Evolutionary conservation across 129 eudicot genomes (phyloP).

Genomic region (Arctium minus): DNA sequence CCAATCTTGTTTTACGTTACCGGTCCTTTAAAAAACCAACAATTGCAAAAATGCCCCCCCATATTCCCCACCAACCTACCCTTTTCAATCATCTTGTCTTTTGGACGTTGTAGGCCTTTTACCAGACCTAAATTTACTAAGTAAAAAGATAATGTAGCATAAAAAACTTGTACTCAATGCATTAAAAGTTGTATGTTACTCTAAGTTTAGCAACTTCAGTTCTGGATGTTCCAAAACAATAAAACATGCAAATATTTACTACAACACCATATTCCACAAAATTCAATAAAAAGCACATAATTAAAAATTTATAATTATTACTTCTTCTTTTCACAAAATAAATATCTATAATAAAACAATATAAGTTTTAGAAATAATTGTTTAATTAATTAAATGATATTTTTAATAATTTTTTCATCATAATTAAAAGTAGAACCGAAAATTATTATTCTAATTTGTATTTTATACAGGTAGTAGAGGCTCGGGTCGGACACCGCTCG

Average conservation of each 20-base stretch:
- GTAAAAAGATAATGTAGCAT: not conserved
- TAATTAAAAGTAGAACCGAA: no score
- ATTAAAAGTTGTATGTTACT: not conserved
- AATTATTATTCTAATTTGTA: not conserved
- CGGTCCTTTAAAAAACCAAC: not conserved
- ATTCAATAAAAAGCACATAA: not conserved
- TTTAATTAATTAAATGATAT: no score
- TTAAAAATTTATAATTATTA: no score
- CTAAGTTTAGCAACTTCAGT: not conserved
- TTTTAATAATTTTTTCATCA: no score
- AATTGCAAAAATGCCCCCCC: not conserved
- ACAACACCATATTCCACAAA: not conserved
- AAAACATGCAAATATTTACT: not conserved
- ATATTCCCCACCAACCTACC: not conserved
- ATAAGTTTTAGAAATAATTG: no score
- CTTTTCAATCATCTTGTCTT: not conserved
- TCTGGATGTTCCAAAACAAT: not conserved
- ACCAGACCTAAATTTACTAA: not conserved
- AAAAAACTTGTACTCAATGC: not conserved
- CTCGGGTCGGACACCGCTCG: conserved; percentile 51
- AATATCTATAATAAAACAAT: no score
- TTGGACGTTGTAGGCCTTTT: not conserved
- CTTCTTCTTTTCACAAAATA: not conserved
- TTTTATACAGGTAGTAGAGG: conserved; percentile 54
- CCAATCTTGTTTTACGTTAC: not conserved